Evolutionary conservation across 495 filamentous ascomycete species (phyloP).

Genomic region (Rostrohypoxylon terebratum): DNA sequence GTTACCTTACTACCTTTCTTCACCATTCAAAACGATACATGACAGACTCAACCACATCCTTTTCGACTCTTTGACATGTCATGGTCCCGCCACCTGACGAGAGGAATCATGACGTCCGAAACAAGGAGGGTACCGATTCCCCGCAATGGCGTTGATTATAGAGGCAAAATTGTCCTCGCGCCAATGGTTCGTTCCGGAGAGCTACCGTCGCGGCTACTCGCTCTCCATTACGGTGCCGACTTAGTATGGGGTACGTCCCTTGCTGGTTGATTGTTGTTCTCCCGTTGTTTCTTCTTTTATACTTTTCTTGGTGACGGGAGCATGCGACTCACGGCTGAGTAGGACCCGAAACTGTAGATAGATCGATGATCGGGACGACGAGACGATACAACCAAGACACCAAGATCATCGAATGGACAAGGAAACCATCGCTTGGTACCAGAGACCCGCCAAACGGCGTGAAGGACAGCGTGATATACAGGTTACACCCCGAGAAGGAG

Average conservation of each 20-base stretch:
- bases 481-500: conserved; percentile 81
- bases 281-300: neutral
- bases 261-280: too few species aligned
- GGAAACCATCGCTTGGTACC: conserved; percentile 74
- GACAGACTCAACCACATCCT: neutral
- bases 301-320: neutral
- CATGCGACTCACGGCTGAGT: conserved; percentile 11
- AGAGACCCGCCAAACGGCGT: conserved; percentile 56
- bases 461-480: conserved; percentile 82
- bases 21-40: neutral
- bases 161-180: conserved; percentile 91
- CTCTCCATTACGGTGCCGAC: conserved; percentile 94
- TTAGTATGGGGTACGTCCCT: conserved; percentile 83
- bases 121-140: conserved; percentile 82
- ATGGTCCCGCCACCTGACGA: conserved; percentile 30
- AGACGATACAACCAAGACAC: conserved; percentile 79
- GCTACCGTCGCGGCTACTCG: conserved; percentile 85
- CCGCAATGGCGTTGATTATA: conserved; percentile 88
- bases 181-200: conserved; percentile 98
- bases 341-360: conserved; percentile 94
- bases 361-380: conserved; percentile 84
- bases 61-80: conserved; percentile 31
- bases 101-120: conserved; percentile 65
- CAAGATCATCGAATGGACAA: conserved; percentile 83
- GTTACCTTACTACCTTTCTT: neutral